These are phyloP conservation scores for Gastrodia elata DNA, from an alignment of 106 monocot genomes.

Conservation along the genomic window DNA sequence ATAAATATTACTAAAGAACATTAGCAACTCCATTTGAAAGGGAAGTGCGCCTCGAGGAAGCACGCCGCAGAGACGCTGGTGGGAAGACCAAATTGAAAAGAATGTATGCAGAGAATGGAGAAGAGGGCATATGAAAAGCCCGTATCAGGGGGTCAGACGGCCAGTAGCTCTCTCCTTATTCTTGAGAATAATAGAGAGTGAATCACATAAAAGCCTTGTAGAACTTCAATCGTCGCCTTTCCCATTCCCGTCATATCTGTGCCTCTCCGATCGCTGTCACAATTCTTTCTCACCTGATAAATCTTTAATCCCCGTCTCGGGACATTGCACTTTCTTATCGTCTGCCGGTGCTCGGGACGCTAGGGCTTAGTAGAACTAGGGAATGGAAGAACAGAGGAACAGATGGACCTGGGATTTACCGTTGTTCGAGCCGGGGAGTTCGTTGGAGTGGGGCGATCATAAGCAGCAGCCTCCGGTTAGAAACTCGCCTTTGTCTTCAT, in stretches of 20 bases:
- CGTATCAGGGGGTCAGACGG: neutral
- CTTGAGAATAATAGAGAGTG: neutral
- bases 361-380: constrained; percentile 21
- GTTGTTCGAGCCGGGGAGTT: constrained; percentile 61
- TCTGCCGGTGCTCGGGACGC: neutral
- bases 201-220: too few species aligned
- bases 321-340: neutral
- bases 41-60: neutral
- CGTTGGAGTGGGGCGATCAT: constrained; percentile 28
- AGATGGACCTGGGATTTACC: constrained; percentile 91
- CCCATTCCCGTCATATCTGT: neutral
- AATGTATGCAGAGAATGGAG: neutral
- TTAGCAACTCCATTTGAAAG: too few species aligned
- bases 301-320: neutral
- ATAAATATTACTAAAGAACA: too few species aligned
- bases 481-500: constrained; percentile 42
- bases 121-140: neutral
- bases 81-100: neutral
- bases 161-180: neutral
- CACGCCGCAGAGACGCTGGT: neutral
- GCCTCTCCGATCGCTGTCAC: neutral
- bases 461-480: constrained; percentile 13
- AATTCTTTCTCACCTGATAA: neutral
- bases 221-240: neutral
- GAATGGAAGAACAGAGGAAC: constrained; percentile 60